phyloP scores from a whole-genome alignment of 2,329 filamentous ascomycete species.

The Didymella pomorum region DNA sequence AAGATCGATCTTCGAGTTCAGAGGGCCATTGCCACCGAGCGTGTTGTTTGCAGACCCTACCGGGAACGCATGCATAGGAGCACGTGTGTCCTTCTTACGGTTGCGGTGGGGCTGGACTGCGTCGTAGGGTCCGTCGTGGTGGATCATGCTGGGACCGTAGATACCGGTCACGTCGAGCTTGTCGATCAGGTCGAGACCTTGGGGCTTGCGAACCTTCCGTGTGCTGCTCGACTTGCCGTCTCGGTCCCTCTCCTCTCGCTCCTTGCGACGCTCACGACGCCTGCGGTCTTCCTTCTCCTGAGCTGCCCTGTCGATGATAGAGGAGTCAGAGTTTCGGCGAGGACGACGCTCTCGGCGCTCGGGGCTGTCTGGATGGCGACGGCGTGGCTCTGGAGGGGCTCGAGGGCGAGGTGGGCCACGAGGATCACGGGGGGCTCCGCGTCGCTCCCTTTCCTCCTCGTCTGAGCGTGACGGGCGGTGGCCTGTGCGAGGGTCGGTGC shows the following conservation, averaged over 20 bases:
- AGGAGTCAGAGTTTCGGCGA: conserved; percentile 82
- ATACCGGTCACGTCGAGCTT: conserved; percentile 96
- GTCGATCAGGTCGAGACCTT: conserved; percentile 86
- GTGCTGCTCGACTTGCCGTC: conserved; percentile 50
- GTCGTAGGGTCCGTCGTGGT: conserved; percentile 97
- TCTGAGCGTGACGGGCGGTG: conserved; percentile 74
- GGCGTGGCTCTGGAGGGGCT: conserved; percentile 51
- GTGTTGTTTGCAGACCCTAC: conserved; percentile 92
- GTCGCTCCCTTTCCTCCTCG: conserved; percentile 58
- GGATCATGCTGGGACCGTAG: conserved; percentile 91
- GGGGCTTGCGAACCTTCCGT: conserved; percentile 51
- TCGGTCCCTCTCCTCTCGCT: conserved; percentile 57
- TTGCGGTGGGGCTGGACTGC: conserved; percentile 96
- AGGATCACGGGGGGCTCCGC: conserved; percentile 47
- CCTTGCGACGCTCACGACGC: conserved; percentile 57
- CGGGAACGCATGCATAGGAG: conserved; percentile 96
- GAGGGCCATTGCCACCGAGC: conserved; percentile 83
- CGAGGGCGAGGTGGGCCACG: conserved; percentile 47
- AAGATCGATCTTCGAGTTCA: conserved; percentile 83
- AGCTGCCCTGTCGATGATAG: conserved; percentile 69
- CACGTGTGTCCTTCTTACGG: conserved; percentile 78
- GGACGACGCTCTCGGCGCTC: conserved; percentile 56
- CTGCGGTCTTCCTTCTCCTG: conserved; percentile 60
- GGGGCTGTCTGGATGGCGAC: conserved; percentile 43
- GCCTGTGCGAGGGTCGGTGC: conserved; percentile 55